Evolutionary conservation across 2,329 filamentous ascomycete genomes (phyloP), one percentile per base, ranked within the genome.

Genomic region (Pyrenophora tritici-repentis): DNA sequence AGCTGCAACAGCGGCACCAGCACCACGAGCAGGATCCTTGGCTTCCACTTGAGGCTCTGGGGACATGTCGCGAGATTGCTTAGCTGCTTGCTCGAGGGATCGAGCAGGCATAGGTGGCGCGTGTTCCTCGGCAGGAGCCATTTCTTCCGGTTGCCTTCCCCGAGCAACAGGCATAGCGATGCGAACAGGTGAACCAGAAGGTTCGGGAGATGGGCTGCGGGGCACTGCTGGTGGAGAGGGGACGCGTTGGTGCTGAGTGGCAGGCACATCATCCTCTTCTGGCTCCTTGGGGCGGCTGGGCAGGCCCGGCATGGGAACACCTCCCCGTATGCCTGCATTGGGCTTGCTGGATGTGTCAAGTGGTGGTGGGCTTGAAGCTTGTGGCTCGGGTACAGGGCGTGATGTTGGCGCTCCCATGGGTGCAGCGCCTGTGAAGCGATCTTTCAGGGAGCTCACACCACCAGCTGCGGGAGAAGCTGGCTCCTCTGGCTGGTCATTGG

Each of bases 161-260:
- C 89, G 88, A 42, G 85, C 81, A 47, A 97, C 88, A 3, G 94
- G 94, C 74, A 93, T 87, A 12, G 92, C 91, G 61, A 97, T 83
- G 42, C 88, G 89, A 56, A 95, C 87, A 6, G 93, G 93, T 1
- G 90, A 97, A 39, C 79, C 77, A 40, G 86, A 81, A 42, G 78
- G 78, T 42, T 81, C 79, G 42, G 83, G 79, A 47, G 78, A 78
- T 52, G 73, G 72, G 65, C 74, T 76, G 58, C 76, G 73, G 35
- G 48, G 48, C 47, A 71, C 71, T 24, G 65, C 71, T 3, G 71
- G 72, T 29, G 78, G 73, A 47, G 76, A 73, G 42, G 77, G 78
- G 42, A 79, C 49, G 50, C 73, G 69, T 56, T 76, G 75, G 53
- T 78, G 75, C 51, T 86, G 80, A 43, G 83, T 79, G 32, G 82